Percentiles rank a stretch among this genome's conserved stretches.
Conservation (phyloP, 306 rosid species). For the Herpetospermum pedunculosum region DNA sequence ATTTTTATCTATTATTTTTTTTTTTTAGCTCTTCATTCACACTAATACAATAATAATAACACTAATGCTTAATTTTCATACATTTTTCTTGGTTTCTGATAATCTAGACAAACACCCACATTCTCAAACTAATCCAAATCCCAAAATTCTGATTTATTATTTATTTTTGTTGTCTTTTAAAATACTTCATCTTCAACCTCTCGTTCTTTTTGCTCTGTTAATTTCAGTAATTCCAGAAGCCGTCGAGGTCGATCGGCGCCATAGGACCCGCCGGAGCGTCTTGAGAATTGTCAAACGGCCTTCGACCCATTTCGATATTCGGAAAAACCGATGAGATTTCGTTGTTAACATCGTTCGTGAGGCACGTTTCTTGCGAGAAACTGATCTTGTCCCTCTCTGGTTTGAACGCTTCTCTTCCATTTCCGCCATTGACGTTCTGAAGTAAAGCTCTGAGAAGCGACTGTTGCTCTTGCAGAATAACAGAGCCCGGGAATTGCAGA, state of each 20-base stretch:
- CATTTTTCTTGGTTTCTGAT: not conserved
- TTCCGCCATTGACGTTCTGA: constrained; percentile 37
- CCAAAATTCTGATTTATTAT: not conserved
- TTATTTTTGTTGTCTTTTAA: not conserved
- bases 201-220: not conserved
- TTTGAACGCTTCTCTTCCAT: constrained; percentile 37
- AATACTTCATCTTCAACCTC: not conserved
- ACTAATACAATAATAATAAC: not conserved
- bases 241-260: constrained; percentile 26
- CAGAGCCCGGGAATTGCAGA: constrained; percentile 26
- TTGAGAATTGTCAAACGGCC: constrained; percentile 34
- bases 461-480: constrained; percentile 36
- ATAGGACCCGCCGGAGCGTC: constrained; percentile 23
- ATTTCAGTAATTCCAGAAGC: constrained; percentile 50
- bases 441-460: constrained; percentile 38
- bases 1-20: not conserved
- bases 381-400: constrained; percentile 42
- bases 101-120: constrained; percentile 4
- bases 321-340: constrained; percentile 57
- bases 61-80: not conserved
- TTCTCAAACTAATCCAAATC: not conserved
- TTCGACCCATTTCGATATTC: constrained; percentile 37
- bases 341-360: constrained; percentile 38
- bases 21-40: not conserved
- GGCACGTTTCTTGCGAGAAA: constrained; percentile 49